Percentiles rank a stretch among this genome's conserved stretches.
phyloP scores from a whole-genome alignment of 2,329 filamentous ascomycete species.

The Tolypocladium tropicale region DNA sequence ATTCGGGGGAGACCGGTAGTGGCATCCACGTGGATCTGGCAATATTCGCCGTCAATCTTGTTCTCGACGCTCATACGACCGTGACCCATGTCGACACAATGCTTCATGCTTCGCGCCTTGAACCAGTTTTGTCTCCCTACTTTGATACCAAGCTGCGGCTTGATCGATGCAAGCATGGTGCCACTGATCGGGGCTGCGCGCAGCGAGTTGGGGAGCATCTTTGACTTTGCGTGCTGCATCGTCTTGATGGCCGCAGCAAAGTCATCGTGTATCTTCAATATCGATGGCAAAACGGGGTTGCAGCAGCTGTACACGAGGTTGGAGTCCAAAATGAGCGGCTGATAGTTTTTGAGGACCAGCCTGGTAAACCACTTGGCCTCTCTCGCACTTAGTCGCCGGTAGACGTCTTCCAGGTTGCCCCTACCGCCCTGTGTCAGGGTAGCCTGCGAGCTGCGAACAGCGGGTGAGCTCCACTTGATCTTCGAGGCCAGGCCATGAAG shows the following conservation, averaged over 20 bases:
- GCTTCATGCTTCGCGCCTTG: conserved; percentile 61
- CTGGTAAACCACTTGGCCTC: conserved; percentile 86
- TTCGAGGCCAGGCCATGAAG: conserved; percentile 58
- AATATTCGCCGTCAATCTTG: conserved; percentile 86
- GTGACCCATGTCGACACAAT: conserved; percentile 57
- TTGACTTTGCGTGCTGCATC: conserved; percentile 27
- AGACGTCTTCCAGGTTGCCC: conserved; percentile 43
- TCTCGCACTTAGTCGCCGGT: conserved; percentile 47
- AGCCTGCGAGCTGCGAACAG: conserved; percentile 33
- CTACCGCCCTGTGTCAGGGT: conserved; percentile 19
- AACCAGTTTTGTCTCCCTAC: conserved; percentile 54
- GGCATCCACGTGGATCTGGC: conserved; percentile 74
- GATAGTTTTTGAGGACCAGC: conserved; percentile 65
- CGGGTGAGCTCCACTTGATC: conserved; percentile 60
- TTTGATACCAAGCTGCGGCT: conserved; percentile 49
- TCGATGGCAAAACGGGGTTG: conserved; percentile 58
- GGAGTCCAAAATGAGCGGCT: conserved; percentile 54
- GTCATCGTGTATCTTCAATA: conserved; percentile 61
- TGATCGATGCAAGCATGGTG: conserved; percentile 23
- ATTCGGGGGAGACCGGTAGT: conserved; percentile 43
- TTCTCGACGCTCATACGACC: conserved; percentile 62
- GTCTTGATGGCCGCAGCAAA: conserved; percentile 50
- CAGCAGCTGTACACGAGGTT: conserved; percentile 45
- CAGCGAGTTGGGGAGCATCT: conserved; percentile 9
- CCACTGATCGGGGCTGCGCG: conserved; percentile 5